Evolutionary conservation across 192 early-diverging fungal genomes (phyloP), one percentile per base, ranked within the genome.

Genomic region (Chytriomyces hyalinus): DNA sequence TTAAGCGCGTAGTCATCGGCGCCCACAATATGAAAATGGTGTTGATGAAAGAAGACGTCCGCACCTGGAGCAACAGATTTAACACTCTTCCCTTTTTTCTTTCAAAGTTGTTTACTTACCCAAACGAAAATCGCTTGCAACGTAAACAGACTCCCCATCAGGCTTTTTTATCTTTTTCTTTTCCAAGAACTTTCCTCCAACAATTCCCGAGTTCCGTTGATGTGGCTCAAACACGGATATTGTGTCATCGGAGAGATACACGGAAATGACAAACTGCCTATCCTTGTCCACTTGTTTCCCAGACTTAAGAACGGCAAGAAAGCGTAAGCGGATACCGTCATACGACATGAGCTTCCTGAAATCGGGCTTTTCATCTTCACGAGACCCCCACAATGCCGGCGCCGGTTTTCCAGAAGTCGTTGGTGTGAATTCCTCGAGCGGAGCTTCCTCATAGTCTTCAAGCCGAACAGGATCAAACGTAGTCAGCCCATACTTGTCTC

Each of bases 151-250:
- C 7, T 57, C 72, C 2, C 75, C 75, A 63, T 85, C 83, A 20
- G 86, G 85, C 71, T 86, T 84, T 57, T 79, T 79, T 61, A 91
- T 86, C 53, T 67, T 74, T 26, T 61, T 61, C 67, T 86, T 84
- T 73, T 91, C 90, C 77, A 91, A 77, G 61, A 88, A 90, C 80
- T 91, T 91, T 66, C 88, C 90, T 24, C 90, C 90, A 48, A 88
- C 72, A 36, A 88, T 84, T 9, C 88, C 88, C 13, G 82, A 79
- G 69, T 89, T 90, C 49, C 87, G 17, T 49, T 81, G 76, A 48
- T 78, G 80, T 7, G 90, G 90, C 70, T 91, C 90, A 81, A 87
- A 91, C 6, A 91, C 86, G 49, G 82, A 77, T 48, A 91, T 82
- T 4, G 83, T 86, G 49, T 90, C 90, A 66, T 91, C 87, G 6